phyloP scores from a whole-genome alignment of 768 basidiomycete genomes.

The Phallus indusiatus region DNA sequence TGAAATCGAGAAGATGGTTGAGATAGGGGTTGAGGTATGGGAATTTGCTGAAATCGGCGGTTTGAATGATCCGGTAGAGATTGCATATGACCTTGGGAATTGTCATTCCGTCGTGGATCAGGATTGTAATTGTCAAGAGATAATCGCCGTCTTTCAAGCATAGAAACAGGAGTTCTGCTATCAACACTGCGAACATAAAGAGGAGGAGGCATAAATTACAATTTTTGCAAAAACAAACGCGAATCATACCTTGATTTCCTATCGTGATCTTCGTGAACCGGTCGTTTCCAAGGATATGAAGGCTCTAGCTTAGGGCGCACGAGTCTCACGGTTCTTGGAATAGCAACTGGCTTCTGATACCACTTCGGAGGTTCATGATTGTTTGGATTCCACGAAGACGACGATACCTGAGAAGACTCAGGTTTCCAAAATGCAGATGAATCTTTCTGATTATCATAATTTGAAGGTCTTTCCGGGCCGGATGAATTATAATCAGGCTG shows the following conservation, averaged over 20 bases:
- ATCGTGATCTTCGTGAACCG: slow-evolving; percentile 1
- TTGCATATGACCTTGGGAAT: background rate
- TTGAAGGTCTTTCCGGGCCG: background rate
- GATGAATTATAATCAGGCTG: background rate
- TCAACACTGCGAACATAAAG: background rate
- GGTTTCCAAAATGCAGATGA: background rate
- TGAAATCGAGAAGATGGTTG: background rate
- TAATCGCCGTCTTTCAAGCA: background rate
- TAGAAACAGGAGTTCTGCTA: background rate
- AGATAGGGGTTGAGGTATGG: background rate
- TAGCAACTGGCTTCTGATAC: background rate
- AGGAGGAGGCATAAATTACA: background rate
- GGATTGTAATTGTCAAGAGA: background rate
- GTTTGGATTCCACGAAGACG: background rate
- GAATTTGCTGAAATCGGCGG: background rate
- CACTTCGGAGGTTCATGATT: background rate
- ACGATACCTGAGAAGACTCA: background rate
- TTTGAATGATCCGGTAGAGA: background rate
- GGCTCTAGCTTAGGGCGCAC: slow-evolving; percentile 1
- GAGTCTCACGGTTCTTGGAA: background rate
- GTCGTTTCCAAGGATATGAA: slow-evolving; percentile 7
- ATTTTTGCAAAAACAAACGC: background rate
- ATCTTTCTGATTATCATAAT: background rate
- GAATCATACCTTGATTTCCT: slow-evolving; percentile 4
- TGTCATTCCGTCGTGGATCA: background rate